Percentiles rank a stretch among this genome's conserved stretches.
Evolutionary conservation across 2,329 filamentous ascomycete genomes (phyloP).

Genomic region (Epichloe amarillans): DNA sequence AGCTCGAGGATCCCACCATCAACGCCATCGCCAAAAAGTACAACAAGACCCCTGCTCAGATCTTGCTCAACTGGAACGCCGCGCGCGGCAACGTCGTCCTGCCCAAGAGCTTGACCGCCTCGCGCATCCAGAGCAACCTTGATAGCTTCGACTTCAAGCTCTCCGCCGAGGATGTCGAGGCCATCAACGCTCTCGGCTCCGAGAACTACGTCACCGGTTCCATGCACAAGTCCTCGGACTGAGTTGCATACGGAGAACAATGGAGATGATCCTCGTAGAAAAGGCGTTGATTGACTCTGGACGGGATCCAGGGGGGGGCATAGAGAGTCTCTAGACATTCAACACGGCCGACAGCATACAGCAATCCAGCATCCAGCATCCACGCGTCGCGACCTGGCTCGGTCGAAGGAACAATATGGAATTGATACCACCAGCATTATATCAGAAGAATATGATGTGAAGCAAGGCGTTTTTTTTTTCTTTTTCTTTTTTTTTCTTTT

Average conservation of each 20-base stretch:
- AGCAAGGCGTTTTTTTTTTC: not conserved
- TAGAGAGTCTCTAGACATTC: not conserved
- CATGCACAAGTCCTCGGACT: conserved; percentile 28
- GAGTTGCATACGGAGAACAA: conserved; percentile 6
- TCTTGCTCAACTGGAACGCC: conserved; percentile 67
- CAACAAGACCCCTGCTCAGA: conserved; percentile 55
- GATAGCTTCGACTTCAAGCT: conserved; percentile 50
- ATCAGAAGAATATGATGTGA: not conserved
- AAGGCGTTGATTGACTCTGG: not conserved
- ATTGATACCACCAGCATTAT: not conserved
- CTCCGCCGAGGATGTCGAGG: conserved; percentile 43
- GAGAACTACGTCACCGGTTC: conserved; percentile 57
- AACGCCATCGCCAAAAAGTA: conserved; percentile 54
- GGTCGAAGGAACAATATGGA: not conserved
- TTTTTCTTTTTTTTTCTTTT: not conserved
- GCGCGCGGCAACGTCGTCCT: conserved; percentile 62
- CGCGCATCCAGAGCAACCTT: conserved; percentile 54
- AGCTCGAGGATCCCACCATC: conserved; percentile 45
- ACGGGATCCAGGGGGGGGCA: not conserved
- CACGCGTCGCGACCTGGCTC: not conserved
- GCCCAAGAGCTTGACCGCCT: conserved; percentile 56
- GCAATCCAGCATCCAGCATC: not conserved
- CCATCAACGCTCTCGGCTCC: conserved; percentile 48
- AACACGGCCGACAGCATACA: not conserved
- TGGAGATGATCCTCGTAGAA: not conserved